Base-by-base conservation (phyloP, 1,139 yeast species). In the Scheffersomyces segobiensis region DNA sequence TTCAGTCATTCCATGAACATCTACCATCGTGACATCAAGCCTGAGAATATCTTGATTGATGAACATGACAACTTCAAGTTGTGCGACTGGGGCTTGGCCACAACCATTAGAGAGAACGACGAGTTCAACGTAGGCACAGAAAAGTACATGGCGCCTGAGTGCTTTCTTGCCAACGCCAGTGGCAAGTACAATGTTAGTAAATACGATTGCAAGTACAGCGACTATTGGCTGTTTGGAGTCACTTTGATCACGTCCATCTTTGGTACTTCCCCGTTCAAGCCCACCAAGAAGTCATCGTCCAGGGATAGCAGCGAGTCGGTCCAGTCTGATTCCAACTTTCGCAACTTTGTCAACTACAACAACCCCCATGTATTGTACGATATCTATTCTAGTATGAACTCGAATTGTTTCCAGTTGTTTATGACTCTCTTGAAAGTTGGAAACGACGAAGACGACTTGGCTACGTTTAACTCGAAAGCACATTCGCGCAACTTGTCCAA, bases 61-160 rank as follows among this genome's bases (percentile, higher is more conserved):
- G 70, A 67, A 55, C 64, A 71, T 57, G 81, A 80, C 53, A 67
- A 75, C 56, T 76, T 81, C 58, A 83, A 83, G 70, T 68, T 84
- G 56, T 83, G 87, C 67, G 87, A 84, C 69, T 84, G 87, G 87
- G 87, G 87, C 4, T 75, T 84, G 60, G 78, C 86, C 39, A 82
- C 87, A 1, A 70, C 70, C 54, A 62, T 63, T 20, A 62, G 76
- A 52, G 65, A 67, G 53, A 79, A 75, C 61, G 63, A 68, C 49
- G 86, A 83, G 59, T 82, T 80, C 65, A 78, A 80, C 62, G 84
- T 84, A 52, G 87, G 87, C 49, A 82, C 87, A 7, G 87, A 83
- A 63, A 82, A 82, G 66, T 84, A 83, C 65, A 83, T 84, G 86
- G 85, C 87, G 0, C 87, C 87, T 1, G 87, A 84, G 63, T 77